Evolutionary conservation across 2,329 filamentous ascomycete genomes (phyloP).

Genomic region (Xylaria sp.): DNA sequence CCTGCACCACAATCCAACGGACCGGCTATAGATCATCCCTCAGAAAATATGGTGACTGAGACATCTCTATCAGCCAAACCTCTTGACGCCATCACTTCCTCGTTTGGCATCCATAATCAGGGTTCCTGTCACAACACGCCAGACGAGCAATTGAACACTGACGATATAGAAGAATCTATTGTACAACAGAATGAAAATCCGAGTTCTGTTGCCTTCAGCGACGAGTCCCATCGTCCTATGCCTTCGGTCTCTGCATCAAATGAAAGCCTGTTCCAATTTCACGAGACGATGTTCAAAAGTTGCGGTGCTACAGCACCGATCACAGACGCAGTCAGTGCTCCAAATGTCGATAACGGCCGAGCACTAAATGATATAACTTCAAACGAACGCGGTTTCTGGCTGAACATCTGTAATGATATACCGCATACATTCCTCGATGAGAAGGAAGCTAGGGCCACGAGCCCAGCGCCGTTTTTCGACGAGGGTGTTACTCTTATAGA

Average conservation of each 20-base stretch:
- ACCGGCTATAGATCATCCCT: not conserved
- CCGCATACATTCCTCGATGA: constrained; percentile 17
- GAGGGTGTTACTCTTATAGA: constrained; percentile 34
- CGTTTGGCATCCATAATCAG: not conserved
- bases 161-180: not conserved
- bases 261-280: not conserved
- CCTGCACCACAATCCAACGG: not conserved
- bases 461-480: constrained; percentile 20
- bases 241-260: not conserved
- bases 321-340: not conserved
- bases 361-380: constrained; percentile 12
- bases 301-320: not conserved
- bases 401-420: constrained; percentile 1
- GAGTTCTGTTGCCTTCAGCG: not conserved
- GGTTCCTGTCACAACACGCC: not conserved
- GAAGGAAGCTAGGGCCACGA: not conserved
- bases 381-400: not conserved
- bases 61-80: constrained; percentile 22
- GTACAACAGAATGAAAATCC: not conserved
- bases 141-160: not conserved
- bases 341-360: not conserved
- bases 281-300: not conserved
- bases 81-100: constrained; percentile 4
- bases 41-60: constrained; percentile 24
- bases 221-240: not conserved